These are phyloP conservation scores for Pseudogymnoascus sp. DNA, from an alignment of 2,329 filamentous ascomycete genomes.

Conservation along the genomic window DNA sequence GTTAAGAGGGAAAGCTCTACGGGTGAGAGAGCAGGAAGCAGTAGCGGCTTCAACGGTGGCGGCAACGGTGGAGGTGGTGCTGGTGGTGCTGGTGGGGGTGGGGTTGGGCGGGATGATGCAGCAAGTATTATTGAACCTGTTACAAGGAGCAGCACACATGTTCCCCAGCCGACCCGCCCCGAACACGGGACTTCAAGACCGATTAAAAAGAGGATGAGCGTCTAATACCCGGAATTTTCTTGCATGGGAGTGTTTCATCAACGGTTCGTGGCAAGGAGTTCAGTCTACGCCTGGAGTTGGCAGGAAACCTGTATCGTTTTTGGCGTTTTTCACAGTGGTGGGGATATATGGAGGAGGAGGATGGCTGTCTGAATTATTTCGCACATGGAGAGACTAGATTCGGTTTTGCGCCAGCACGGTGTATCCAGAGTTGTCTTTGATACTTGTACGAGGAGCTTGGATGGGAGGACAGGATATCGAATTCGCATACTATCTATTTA, in stretches of 20 bases:
- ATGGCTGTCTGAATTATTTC: neutral
- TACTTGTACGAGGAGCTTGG: neutral
- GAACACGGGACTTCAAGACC: neutral
- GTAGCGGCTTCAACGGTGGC: neutral
- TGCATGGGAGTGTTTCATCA: neutral
- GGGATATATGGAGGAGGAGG: neutral
- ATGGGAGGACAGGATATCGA: neutral
- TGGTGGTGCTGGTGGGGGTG: neutral
- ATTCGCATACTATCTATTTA: neutral
- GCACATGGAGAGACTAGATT: neutral
- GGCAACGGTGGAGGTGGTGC: neutral
- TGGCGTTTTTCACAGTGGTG: neutral
- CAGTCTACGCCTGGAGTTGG: neutral
- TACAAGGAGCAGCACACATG: conserved; percentile 5
- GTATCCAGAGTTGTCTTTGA: neutral
- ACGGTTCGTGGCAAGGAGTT: neutral
- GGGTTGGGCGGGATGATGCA: neutral
- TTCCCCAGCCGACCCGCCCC: neutral
- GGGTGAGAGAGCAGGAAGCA: neutral
- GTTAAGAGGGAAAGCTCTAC: neutral
- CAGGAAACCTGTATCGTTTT: neutral
- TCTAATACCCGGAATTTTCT: neutral
- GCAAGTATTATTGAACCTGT: neutral
- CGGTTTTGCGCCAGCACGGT: neutral
- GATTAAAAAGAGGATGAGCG: neutral